phyloP scores from a whole-genome alignment of 1,284 basidiomycete species.

The Pseudozyma thailandica region DNA sequence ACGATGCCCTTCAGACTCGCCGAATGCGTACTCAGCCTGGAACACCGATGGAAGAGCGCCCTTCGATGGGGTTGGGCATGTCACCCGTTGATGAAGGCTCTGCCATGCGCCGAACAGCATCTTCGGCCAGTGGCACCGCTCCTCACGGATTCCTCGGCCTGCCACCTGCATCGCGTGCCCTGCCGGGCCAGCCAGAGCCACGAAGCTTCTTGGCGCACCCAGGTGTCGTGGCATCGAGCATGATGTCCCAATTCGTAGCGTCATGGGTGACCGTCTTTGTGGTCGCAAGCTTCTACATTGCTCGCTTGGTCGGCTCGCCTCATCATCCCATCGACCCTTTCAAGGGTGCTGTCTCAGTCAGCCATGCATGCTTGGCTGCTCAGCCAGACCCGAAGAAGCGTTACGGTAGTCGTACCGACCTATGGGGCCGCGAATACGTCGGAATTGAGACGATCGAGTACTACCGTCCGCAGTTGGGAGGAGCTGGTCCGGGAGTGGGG shows the following conservation, averaged over 20 bases:
- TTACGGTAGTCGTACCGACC: conserved; percentile 62
- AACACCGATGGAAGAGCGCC: conserved; percentile 50
- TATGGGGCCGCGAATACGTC: conserved; percentile 62
- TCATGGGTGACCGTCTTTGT: conserved; percentile 54
- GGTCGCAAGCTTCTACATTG: conserved; percentile 61
- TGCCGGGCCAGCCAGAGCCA: conserved; percentile 43
- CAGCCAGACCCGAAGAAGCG: conserved; percentile 54
- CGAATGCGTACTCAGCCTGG: conserved; percentile 48
- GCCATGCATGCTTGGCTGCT: conserved; percentile 59
- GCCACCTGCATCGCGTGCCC: conserved; percentile 31
- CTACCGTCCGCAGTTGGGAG: conserved; percentile 50
- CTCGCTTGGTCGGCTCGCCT: conserved; percentile 63
- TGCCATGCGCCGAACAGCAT: conserved; percentile 24
- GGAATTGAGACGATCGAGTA: conserved; percentile 55
- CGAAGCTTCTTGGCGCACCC: conserved; percentile 65
- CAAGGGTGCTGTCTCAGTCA: conserved; percentile 65
- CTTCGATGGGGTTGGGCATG: conserved; percentile 21
- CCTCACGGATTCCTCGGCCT: conserved; percentile 40
- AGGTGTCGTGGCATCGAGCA: conserved; percentile 67
- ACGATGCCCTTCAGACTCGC: conserved; percentile 54
- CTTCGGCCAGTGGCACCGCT: conserved; percentile 30
- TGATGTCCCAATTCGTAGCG: conserved; percentile 64
- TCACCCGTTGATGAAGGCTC: conserved; percentile 11
- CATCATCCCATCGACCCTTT: conserved; percentile 65
- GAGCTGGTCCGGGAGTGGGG: conserved; percentile 33